Percentiles rank a stretch among this genome's conserved stretches.
Conservation (phyloP, 2,329 filamentous ascomycete genomes). For the Xylariaceae sp. region DNA sequence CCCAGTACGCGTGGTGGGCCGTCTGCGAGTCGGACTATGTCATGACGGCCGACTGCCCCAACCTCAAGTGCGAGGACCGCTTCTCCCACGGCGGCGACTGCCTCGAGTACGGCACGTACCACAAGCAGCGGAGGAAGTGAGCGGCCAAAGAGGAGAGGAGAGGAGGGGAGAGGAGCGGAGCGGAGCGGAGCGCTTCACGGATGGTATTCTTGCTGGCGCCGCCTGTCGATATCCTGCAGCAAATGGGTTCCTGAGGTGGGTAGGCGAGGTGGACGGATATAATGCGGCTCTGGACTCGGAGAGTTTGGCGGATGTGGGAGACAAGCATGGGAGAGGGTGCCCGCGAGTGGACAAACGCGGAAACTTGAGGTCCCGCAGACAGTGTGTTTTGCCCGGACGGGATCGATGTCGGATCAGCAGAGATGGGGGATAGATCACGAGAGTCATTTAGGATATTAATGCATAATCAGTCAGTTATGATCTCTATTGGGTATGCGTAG, state of each 20-base stretch:
- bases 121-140: constrained; percentile 2
- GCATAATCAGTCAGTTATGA: too few relatives aligned
- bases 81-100: constrained; percentile 13
- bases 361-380: too few relatives aligned
- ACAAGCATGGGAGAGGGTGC: background rate
- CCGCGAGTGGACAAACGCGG: too few relatives aligned
- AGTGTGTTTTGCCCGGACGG: too few relatives aligned
- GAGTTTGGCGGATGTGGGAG: background rate
- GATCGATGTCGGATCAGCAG: too few relatives aligned
- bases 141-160: background rate
- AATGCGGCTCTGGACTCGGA: background rate
- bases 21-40: constrained; percentile 17
- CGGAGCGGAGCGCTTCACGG: background rate
- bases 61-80: constrained; percentile 12
- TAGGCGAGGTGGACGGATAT: too few relatives aligned
- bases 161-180: background rate
- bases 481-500: too few relatives aligned
- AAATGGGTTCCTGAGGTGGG: too few relatives aligned
- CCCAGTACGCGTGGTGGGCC: constrained; percentile 13
- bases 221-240: too few relatives aligned
- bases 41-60: constrained; percentile 14
- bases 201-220: background rate
- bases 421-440: too few relatives aligned
- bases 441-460: too few relatives aligned
- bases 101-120: constrained; percentile 15